A percentile compares a stretch with the other conserved stretches of the same genome.
These are phyloP conservation scores for Clonostachys sp. DNA, from an alignment of 2,329 filamentous ascomycete genomes.

Conservation along the genomic window DNA sequence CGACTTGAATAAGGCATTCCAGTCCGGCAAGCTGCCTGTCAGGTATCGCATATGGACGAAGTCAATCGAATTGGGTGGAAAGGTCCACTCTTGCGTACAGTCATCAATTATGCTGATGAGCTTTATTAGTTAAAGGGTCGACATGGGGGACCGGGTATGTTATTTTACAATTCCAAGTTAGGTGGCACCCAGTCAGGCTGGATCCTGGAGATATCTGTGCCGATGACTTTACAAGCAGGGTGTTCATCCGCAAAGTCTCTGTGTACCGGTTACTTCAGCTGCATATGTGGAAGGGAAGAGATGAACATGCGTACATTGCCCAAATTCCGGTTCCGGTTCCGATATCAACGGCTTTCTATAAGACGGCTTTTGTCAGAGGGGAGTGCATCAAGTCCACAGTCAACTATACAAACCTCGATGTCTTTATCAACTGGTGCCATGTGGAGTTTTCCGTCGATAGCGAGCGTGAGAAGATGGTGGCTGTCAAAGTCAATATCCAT, in stretches of 20 bases:
- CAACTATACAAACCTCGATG: not conserved
- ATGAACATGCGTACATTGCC: not conserved
- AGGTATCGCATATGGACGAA: conserved; percentile 55
- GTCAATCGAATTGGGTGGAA: conserved; percentile 40
- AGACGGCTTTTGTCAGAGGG: not conserved
- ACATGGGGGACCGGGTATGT: too few relatives aligned
- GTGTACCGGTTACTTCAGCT: not conserved
- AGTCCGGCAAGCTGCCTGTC: conserved; percentile 52
- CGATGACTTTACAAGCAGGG: conserved; percentile 1
- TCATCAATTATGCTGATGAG: conserved; percentile 1
- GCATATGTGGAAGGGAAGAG: conserved; percentile 5
- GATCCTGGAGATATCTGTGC: conserved; percentile 4
- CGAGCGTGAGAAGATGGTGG: conserved; percentile 5
- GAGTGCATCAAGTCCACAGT: not conserved
- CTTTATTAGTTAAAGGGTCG: too few relatives aligned
- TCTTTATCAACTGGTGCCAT: conserved; percentile 4
- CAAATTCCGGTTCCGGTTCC: conserved; percentile 8
- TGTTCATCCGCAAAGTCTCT: conserved; percentile 25
- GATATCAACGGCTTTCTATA: conserved; percentile 9
- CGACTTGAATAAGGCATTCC: conserved; percentile 41
- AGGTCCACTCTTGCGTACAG: conserved; percentile 35
- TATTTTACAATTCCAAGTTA: conserved; percentile 4
- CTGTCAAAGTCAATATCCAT: not conserved
- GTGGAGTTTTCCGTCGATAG: conserved; percentile 3
- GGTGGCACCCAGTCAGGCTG: conserved; percentile 5